Conservation (phyloP, 169 alveolate genomes). For the Plasmodium relictum region DNA sequence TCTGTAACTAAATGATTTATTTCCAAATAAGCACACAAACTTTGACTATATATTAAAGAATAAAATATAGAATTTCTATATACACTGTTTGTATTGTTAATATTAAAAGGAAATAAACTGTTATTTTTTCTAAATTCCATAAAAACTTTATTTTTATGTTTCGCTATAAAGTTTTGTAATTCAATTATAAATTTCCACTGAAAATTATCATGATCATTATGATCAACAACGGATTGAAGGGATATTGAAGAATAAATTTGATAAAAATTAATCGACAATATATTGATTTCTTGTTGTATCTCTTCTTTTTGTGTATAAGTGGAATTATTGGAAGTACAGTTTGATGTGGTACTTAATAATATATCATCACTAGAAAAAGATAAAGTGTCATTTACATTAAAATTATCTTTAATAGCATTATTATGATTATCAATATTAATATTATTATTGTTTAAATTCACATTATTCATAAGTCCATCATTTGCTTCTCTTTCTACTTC, state of each 20-base stretch:
- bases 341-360: constrained; percentile 17
- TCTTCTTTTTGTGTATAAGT: not conserved
- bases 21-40: constrained; percentile 73
- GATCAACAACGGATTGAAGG: constrained; percentile 80
- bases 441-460: not conserved
- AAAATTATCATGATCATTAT: constrained; percentile 81
- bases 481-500: not conserved
- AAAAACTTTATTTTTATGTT: constrained; percentile 68
- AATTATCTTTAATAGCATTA: not conserved
- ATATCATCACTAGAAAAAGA: constrained; percentile 17
- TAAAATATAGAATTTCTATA: constrained; percentile 57
- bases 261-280: constrained; percentile 79
- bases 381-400: constrained; percentile 5
- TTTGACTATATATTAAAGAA: constrained; percentile 71
- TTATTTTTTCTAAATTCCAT: constrained; percentile 76
- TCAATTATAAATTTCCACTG: constrained; percentile 81
- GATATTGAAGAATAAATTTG: constrained; percentile 80
- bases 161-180: constrained; percentile 78
- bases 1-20: constrained; percentile 75
- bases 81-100: constrained; percentile 18
- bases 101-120: constrained; percentile 26
- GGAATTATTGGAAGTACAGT: constrained; percentile 5
- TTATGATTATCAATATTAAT: not conserved
- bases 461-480: not conserved
- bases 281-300: constrained; percentile 50